phyloP scores from a whole-genome alignment of 768 basidiomycete species.

The Lactarius trivialis region DNA sequence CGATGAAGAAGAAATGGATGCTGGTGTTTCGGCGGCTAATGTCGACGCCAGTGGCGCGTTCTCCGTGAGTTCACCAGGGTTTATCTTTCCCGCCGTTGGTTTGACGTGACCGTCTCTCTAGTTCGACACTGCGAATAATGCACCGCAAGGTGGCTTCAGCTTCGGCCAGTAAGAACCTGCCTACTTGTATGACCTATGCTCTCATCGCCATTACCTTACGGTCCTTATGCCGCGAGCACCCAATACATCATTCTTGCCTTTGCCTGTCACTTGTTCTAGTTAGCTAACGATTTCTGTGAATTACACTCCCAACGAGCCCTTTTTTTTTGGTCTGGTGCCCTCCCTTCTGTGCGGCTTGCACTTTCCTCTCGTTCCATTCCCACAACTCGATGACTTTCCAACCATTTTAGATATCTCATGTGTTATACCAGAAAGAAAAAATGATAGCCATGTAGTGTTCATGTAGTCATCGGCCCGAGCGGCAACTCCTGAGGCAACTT shows the following conservation, averaged over 20 bases:
- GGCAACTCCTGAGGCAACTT: background rate
- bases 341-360: conserved; percentile 8
- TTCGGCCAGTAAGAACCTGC: conserved; percentile 61
- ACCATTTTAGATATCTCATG: conserved; percentile 22
- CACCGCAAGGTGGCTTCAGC: conserved; percentile 93
- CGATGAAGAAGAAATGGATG: conserved; percentile 90
- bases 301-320: conserved; percentile 16
- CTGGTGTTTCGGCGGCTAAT: conserved; percentile 68
- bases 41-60: conserved; percentile 70
- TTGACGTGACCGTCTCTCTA: conserved; percentile 27
- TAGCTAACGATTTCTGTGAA: conserved; percentile 14
- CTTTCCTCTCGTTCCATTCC: conserved; percentile 10
- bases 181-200: background rate
- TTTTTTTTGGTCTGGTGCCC: conserved; percentile 10
- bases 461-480: conserved; percentile 4
- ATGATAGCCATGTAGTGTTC: conserved; percentile 15
- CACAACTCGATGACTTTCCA: conserved; percentile 16
- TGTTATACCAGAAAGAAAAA: conserved; percentile 13
- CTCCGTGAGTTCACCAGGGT: conserved; percentile 44
- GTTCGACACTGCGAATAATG: conserved; percentile 75
- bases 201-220: conserved; percentile 6
- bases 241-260: conserved; percentile 16
- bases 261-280: conserved; percentile 16
- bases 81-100: background rate
- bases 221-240: conserved; percentile 1